Evolutionary conservation across 2,329 filamentous ascomycete species (phyloP).

Genomic region (Fusarium tuaranense): DNA sequence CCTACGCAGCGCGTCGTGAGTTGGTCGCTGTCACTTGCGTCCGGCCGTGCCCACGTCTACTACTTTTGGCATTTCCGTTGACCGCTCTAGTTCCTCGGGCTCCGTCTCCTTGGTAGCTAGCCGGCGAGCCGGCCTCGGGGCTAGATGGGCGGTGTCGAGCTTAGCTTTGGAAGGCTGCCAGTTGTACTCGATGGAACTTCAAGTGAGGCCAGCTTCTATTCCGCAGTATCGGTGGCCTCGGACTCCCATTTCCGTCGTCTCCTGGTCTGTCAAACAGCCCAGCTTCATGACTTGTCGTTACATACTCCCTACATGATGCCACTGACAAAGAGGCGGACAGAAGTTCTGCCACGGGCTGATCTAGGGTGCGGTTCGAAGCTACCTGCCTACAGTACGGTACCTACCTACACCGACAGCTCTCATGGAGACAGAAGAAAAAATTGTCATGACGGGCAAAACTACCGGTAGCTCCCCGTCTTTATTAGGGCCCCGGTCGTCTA

Average conservation of each 20-base stretch:
- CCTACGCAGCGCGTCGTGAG: constrained; percentile 16
- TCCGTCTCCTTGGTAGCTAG: constrained; percentile 40
- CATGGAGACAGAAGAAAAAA: constrained; percentile 20
- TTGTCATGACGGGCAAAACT: constrained; percentile 37
- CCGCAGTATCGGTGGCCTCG: constrained; percentile 34
- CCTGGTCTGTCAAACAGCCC: constrained; percentile 10
- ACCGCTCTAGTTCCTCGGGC: constrained; percentile 41
- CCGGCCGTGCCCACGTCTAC: constrained; percentile 30
- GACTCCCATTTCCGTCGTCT: constrained; percentile 15
- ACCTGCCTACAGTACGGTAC: constrained; percentile 5
- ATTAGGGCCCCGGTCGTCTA: constrained; percentile 38
- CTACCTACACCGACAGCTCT: constrained; percentile 29
- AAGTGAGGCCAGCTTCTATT: constrained; percentile 37
- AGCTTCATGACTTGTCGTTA: background rate
- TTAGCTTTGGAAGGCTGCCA: constrained; percentile 38
- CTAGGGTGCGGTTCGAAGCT: constrained; percentile 2
- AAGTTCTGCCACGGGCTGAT: background rate
- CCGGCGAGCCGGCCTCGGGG: constrained; percentile 38
- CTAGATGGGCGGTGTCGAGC: constrained; percentile 45
- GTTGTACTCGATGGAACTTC: constrained; percentile 21
- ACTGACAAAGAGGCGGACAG: background rate
- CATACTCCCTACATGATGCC: background rate
- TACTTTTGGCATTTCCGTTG: constrained; percentile 41
- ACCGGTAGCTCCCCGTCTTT: constrained; percentile 44
- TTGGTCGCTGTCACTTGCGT: constrained; percentile 24